Conservation (phyloP, 352 stramenopile genomes). For the Phytophthora hybrid region DNA sequence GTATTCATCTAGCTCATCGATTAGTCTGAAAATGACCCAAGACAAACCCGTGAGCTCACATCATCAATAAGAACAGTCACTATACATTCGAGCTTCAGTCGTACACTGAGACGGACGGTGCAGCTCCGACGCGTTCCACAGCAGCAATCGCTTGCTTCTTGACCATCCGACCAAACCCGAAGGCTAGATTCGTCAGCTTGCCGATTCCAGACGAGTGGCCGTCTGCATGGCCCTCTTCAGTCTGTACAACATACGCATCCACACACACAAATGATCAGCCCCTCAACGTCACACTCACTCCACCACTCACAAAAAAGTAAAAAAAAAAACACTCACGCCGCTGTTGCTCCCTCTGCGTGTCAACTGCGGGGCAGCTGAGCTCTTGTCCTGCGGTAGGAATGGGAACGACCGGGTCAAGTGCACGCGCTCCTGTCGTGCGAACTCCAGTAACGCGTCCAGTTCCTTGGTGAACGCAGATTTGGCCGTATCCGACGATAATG, state of each 20-base stretch:
- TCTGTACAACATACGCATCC: constrained; percentile 4
- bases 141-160: constrained; percentile 88
- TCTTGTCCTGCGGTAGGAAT: constrained; percentile 54
- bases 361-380: constrained; percentile 9
- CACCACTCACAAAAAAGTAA: not conserved
- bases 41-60: constrained; percentile 1
- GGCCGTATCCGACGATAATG: constrained; percentile 50
- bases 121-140: constrained; percentile 77
- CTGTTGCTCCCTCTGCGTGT: constrained; percentile 23
- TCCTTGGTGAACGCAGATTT: constrained; percentile 66
- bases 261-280: not conserved
- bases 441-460: constrained; percentile 65
- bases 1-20: constrained; percentile 78
- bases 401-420: constrained; percentile 70
- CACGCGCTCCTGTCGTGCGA: constrained; percentile 51
- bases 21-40: constrained; percentile 35
- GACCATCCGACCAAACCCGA: constrained; percentile 85
- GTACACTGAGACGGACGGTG: constrained; percentile 62
- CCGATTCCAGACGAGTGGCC: constrained; percentile 48
- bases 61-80: constrained; percentile 2
- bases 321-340: constrained; percentile 15
- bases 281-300: not conserved
- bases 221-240: constrained; percentile 29
- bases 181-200: constrained; percentile 83
- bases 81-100: not conserved